phyloP scores from a whole-genome alignment of 345 rosid genomes.

The Bruguiera gymnorhiza region DNA sequence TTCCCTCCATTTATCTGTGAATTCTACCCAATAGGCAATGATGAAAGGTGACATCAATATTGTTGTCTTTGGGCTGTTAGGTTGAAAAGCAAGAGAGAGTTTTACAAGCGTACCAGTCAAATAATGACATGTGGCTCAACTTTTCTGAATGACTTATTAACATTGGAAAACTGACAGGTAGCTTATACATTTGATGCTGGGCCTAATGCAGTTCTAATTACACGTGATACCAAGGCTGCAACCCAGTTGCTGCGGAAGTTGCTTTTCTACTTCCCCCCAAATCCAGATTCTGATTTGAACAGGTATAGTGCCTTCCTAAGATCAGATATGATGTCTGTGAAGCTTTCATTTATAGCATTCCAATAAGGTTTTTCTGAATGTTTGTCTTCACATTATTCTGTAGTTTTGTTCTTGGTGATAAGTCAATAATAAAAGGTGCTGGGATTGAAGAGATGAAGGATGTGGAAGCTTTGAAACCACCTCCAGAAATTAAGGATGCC shows the following conservation, averaged over 20 bases:
- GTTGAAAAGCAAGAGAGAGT: too few species aligned
- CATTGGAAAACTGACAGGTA: conserved; percentile 47
- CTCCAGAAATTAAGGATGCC: conserved; percentile 55
- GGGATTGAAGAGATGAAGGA: conserved; percentile 56
- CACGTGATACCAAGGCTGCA: conserved; percentile 62
- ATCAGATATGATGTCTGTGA: neutral
- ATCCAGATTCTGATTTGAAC: conserved; percentile 61
- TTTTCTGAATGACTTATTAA: conserved; percentile 10
- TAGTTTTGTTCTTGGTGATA: conserved; percentile 83
- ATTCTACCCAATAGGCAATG: too few species aligned
- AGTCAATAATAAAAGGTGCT: conserved; percentile 74
- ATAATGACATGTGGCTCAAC: neutral
- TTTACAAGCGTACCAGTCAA: too few species aligned
- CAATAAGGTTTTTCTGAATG: neutral
- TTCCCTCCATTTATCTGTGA: too few species aligned
- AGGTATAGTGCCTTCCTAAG: conserved; percentile 33
- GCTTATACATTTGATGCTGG: conserved; percentile 98
- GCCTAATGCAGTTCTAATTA: conserved; percentile 84
- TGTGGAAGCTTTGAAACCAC: conserved; percentile 49
- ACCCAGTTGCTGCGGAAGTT: conserved; percentile 66
- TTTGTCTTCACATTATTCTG: neutral
- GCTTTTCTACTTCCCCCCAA: conserved; percentile 85
- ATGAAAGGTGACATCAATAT: too few species aligned
- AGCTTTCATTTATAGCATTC: neutral
- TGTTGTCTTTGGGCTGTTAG: too few species aligned